Evolutionary conservation across 164 flowering plant species (phyloP), one percentile per base, ranked within the genome.

Genomic region (Akebia trifoliata): DNA sequence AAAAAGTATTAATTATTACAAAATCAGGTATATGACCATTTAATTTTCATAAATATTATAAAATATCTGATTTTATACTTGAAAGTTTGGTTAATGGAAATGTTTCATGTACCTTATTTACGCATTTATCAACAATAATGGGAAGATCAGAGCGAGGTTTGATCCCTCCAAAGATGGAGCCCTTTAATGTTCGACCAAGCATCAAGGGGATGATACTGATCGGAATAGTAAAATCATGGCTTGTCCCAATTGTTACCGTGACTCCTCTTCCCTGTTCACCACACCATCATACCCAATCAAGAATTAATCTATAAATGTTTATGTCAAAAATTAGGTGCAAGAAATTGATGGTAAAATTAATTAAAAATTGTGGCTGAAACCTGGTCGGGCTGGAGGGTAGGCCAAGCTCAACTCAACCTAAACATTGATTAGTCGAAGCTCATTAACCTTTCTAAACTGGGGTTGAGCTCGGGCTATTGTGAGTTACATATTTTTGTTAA

Each of bases 81-180:
- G 11, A 12, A 35, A 35, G 1, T 12, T 4, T 4, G 37, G 11
- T 35, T 35, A 1, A 35, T 10, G 37, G 28, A 42, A 22, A 48
- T 3, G 7, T 39, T 5, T 12, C 12, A 57, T 40, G 21, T 12
- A 78, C 85, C 80, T 76, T 72, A n/a, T 70, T 66, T 9, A 67
- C 57, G 77, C 73, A 75, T 60, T 73, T 77, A 3, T 72, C 55
- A 7, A 74, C 25, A 12, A 79, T 47, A 12, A 12, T 1, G 10
- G 78, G 77, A 26, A 77, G 65, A 44, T 81, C 82, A 22, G 82
- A 49, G 25, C 61, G 67, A 31, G 69, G 47, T 65, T 68, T 75
- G 52, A 79, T 51, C 20, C 83, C 82, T 39, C 82, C 83, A 32
- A 73, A 75, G 45, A 70, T 26, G 17, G 73, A 63, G 2, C 84